Evolutionary conservation across 108 stramenopile genomes (phyloP).

Genomic region (Cyclotella cryptica): DNA sequence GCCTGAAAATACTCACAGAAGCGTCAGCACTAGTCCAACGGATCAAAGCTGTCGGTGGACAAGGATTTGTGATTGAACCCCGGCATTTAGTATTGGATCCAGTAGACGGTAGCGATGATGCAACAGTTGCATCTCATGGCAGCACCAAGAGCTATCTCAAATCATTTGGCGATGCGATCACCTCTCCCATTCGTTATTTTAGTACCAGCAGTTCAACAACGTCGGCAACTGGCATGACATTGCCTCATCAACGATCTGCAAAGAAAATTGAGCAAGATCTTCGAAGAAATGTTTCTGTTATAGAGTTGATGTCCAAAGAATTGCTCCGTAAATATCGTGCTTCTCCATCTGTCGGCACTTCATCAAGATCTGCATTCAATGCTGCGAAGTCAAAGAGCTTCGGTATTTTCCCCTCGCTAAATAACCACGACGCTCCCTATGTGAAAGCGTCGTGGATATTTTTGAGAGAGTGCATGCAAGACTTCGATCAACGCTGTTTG

Average conservation of each 20-base stretch:
- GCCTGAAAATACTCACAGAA: conserved; percentile 53
- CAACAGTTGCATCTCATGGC: conserved; percentile 40
- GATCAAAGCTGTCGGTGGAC: conserved; percentile 54
- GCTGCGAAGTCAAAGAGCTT: conserved; percentile 40
- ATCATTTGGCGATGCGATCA: conserved; percentile 48
- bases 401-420: conserved; percentile 66
- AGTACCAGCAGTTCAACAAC: conserved; percentile 61
- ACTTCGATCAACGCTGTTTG: conserved; percentile 71
- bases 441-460: conserved; percentile 79
- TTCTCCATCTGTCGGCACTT: conserved; percentile 53
- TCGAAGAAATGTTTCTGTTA: conserved; percentile 22
- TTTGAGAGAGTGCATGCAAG: conserved; percentile 64
- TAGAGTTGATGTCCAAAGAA: conserved; percentile 41
- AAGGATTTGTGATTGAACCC: conserved; percentile 47
- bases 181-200: conserved; percentile 57
- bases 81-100: conserved; percentile 18
- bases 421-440: conserved; percentile 68
- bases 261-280: background rate
- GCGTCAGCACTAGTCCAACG: conserved; percentile 60
- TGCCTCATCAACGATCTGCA: conserved; percentile 13
- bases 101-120: conserved; percentile 37
- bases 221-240: conserved; percentile 49
- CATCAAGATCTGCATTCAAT: conserved; percentile 40
- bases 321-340: conserved; percentile 33
- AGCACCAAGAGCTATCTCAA: conserved; percentile 55